Conservation (phyloP, 2,329 filamentous ascomycete genomes). For the Xylariaceae sp. region DNA sequence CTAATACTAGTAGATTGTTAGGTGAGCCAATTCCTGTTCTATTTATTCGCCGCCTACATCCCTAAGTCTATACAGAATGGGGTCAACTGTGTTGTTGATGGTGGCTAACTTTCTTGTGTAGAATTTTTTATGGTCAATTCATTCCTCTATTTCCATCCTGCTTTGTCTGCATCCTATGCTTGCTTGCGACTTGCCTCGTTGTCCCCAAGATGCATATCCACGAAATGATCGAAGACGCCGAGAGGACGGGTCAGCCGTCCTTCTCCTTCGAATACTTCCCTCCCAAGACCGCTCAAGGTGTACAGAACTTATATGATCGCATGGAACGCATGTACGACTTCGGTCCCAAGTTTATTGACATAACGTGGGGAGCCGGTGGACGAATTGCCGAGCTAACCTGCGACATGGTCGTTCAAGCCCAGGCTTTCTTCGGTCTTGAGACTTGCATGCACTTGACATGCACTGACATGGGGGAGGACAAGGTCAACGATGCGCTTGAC, state of each 20-base stretch:
- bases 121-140: conserved; percentile 4
- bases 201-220: conserved; percentile 84
- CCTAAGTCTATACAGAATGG: not conserved
- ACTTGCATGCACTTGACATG: conserved; percentile 99
- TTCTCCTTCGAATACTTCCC: conserved; percentile 99
- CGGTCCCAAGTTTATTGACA: conserved; percentile 94
- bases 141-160: not conserved
- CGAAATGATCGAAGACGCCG: conserved; percentile 83
- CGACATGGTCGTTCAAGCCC: conserved; percentile 96
- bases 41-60: not conserved
- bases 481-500: conserved; percentile 84
- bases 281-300: conserved; percentile 94
- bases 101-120: too few species aligned
- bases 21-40: conserved; percentile 12
- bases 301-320: conserved; percentile 98
- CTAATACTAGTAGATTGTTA: conserved; percentile 16
- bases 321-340: conserved; percentile 99
- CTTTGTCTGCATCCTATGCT: not conserved
- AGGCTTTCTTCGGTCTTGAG: conserved; percentile 93
- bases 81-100: not conserved
- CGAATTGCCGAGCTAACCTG: conserved; percentile 88
- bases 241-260: conserved; percentile 77
- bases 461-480: conserved; percentile 94
- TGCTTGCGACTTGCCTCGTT: not conserved
- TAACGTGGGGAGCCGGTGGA: conserved; percentile 97